phyloP scores from a whole-genome alignment of 2,329 filamentous ascomycete species.

The Triangularia setosa region DNA sequence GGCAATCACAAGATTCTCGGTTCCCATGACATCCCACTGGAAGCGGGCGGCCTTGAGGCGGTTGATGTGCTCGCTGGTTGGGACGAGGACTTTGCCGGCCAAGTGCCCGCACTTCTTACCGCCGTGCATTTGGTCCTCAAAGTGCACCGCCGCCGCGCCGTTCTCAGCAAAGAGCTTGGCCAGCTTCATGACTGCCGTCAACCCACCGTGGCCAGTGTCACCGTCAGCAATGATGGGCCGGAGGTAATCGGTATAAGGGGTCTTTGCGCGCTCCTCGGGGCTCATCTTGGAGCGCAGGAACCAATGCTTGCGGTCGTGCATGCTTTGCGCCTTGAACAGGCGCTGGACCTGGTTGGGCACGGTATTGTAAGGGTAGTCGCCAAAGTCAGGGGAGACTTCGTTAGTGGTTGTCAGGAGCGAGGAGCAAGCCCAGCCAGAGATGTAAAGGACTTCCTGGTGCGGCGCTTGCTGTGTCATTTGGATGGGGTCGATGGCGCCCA shows the following conservation, averaged over 20 bases:
- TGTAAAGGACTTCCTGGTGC: conserved; percentile 92
- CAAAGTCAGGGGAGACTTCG: conserved; percentile 96
- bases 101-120: conserved; percentile 98
- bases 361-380: conserved; percentile 98
- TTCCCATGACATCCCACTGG: conserved; percentile 98
- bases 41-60: conserved; percentile 86
- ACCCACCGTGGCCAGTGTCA: conserved; percentile 90
- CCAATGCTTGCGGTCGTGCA: conserved; percentile 96
- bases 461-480: conserved; percentile 99
- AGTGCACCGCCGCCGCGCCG: conserved; percentile 92
- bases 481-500: conserved; percentile 97
- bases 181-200: conserved; percentile 90
- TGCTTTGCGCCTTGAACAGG: conserved; percentile 90
- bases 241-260: conserved; percentile 86
- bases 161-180: conserved; percentile 98
- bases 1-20: conserved; percentile 90
- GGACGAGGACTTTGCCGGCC: conserved; percentile 92
- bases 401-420: conserved; percentile 90
- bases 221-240: conserved; percentile 94
- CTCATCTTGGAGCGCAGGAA: conserved; percentile 76
- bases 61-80: conserved; percentile 93
- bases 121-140: conserved; percentile 95
- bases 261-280: conserved; percentile 65
- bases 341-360: conserved; percentile 97
- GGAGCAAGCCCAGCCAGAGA: conserved; percentile 97